Base-by-base conservation (phyloP, 2,329 filamentous ascomycete genomes). In the Pseudomassariella vexata region DNA sequence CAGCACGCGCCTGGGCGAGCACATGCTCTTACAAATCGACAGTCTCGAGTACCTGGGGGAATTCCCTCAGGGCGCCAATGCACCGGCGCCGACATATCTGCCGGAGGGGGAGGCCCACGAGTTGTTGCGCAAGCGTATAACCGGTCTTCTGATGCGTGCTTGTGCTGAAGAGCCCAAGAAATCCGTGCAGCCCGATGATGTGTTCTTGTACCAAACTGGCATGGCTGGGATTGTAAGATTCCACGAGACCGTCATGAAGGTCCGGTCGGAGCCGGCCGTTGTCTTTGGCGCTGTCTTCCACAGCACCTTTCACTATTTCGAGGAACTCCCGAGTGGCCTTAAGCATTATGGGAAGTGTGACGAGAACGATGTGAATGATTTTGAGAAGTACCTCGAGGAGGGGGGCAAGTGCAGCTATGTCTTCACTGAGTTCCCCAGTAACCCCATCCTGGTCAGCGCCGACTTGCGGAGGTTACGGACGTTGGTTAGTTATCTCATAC, bases 171-270 rank as follows among this genome's bases (percentile, higher is more conserved):
- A 41, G 5, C 42, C 47, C n/a, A 34, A 42, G 30, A 42, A 41
- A 28, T 21, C 30, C 6, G 48, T 56, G 1, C 33, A n/a, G 1
- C 34, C 41, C 4, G 53, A 55, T 3, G 70, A 77, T 38, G 62
- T 78, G 1, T 73, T 61, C 30, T 53, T 78, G 14, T 76, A 68
- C 43, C 62, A 64, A 5, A 68, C 68, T 0, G 73, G 73, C 17
- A 77, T 77, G 71, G 63, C 63, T 1, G 59, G 64, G 17, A 63
- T 78, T 9, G 69, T 63, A 34, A 50, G 60, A 16, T 38, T 60
- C 2, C 65, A 65, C 21, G 53, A 55, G 24, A 50, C 57, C 3
- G 44, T 73, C 8, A 37, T 54, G 3, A 43, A 49, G 17, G 43
- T 56, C 19, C 53, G 58, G 2, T 49, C 55, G 0, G 47, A 55